Conservation (phyloP, 2,329 filamentous ascomycete species). For the Pseudogymnoascus sp. region DNA sequence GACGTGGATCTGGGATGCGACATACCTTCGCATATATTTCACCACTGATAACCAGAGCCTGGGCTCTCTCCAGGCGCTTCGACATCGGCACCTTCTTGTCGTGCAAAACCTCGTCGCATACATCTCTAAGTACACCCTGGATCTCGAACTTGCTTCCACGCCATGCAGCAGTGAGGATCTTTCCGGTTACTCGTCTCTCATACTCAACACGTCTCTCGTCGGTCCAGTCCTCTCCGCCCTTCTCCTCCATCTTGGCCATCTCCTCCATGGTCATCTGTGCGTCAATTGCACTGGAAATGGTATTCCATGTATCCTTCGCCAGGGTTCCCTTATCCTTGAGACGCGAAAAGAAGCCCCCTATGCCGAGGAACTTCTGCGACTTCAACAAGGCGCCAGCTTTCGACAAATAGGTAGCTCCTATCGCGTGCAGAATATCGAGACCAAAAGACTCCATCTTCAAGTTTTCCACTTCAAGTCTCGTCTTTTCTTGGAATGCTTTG, state of each 20-base stretch:
- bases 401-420: slow-evolving; percentile 81
- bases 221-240: slow-evolving; percentile 94
- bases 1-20: slow-evolving; percentile 9
- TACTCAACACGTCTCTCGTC: slow-evolving; percentile 96
- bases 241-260: slow-evolving; percentile 93
- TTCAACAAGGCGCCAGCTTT: slow-evolving; percentile 86
- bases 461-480: slow-evolving; percentile 88
- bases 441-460: slow-evolving; percentile 99
- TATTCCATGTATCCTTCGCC: slow-evolving; percentile 98
- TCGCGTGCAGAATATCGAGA: slow-evolving; percentile 89
- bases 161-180: slow-evolving; percentile 96
- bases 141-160: slow-evolving; percentile 96
- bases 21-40: slow-evolving; percentile 82
- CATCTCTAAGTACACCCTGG: slow-evolving; percentile 87
- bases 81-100: slow-evolving; percentile 68
- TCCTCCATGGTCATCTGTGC: slow-evolving; percentile 98
- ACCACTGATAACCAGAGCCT: slow-evolving; percentile 80
- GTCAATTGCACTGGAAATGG: slow-evolving; percentile 90
- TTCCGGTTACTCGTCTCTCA: slow-evolving; percentile 90
- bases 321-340: slow-evolving; percentile 95
- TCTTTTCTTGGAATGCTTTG: slow-evolving; percentile 86
- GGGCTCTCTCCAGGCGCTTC: slow-evolving; percentile 85
- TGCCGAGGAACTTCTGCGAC: slow-evolving; percentile 93
- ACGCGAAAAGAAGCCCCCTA: slow-evolving; percentile 87
- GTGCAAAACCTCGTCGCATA: slow-evolving; percentile 74